Evolutionary conservation across 1,284 basidiomycete species (phyloP).

Genomic region (Ustilago loliicola): DNA sequence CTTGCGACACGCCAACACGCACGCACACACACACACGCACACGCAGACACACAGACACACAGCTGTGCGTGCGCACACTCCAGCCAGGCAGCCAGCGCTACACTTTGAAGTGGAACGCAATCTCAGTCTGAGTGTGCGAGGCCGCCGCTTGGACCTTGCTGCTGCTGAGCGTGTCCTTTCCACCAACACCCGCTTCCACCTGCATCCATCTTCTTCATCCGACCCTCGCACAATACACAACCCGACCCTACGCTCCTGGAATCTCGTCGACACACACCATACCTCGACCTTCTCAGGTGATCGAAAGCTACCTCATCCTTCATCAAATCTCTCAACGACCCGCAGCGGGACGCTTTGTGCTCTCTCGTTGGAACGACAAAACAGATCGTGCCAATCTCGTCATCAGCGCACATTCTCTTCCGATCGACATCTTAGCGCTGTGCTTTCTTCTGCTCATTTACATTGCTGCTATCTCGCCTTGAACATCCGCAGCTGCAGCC

Average conservation of each 20-base stretch:
- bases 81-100: constrained; percentile 1
- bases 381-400: constrained; percentile 4
- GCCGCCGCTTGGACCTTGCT: constrained; percentile 29
- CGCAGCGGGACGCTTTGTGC: constrained; percentile 11
- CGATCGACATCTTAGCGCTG: not conserved
- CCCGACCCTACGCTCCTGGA: not conserved
- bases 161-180: not conserved
- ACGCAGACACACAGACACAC: not conserved
- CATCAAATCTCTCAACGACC: not conserved
- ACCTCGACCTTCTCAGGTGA: not conserved
- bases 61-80: constrained; percentile 3
- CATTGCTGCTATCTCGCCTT: not conserved
- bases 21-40: not conserved
- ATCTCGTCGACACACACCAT: constrained; percentile 19
- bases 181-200: not conserved
- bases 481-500: not conserved
- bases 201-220: constrained; percentile 25
- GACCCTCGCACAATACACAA: constrained; percentile 19
- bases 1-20: too few species aligned
- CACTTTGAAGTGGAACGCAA: not conserved
- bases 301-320: not conserved
- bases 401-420: not conserved
- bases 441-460: not conserved
- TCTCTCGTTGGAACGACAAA: not conserved
- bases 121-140: not conserved